Evolutionary conservation across 2,329 filamentous ascomycete species (phyloP), one percentile per base, ranked within the genome.

Genomic region (Fusarium guadeloupense): DNA sequence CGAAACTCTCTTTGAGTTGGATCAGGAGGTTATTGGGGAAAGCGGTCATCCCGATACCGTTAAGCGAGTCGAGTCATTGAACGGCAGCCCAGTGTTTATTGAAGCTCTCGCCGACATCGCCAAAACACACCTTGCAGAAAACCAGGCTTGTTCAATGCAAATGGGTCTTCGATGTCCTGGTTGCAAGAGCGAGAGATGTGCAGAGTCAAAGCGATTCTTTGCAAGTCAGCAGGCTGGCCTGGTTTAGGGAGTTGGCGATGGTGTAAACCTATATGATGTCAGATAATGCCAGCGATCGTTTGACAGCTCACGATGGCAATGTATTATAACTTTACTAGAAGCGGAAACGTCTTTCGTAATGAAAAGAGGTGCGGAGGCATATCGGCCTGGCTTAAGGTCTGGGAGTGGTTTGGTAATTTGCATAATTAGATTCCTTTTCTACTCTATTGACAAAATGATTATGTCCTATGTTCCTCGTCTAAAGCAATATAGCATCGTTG

Each of bases 1-100:
- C 67, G 95, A 99, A 79, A 99, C 95, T 1, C 81, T 99, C 1
- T 98, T 89, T 74, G 95, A 99, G 76, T 81, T 99, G 46, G 95
- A 99, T 74, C 83, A 92, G 69, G 95, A 99, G 77, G 92, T 99
- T 33, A 98, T 99, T 71, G 90, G 92, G 54, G 93, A 96, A 76
- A 92, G 85, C 1, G 88, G 90, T 13, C 86, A 91, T 70, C 78
- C 85, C 1, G 92, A 93, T 26, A 89, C 88, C 0, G 88, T 99
- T 62, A 97, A 96, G 81, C 86, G 95, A 53, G 92, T 90, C 2
- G 95, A 98, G 74, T 96, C 91, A 72, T 77, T 99, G 70, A 99
- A 99, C 71, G 95, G 92, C 49, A 96, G 86, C 75, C 90, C 88
- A 0, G 87, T 94, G 2, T 99, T 99, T 76, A 98, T 99, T 69